Percentiles rank a stretch among this genome's conserved stretches.
phyloP scores from a whole-genome alignment of 140 eudicot species.

The Flaveria floridana region DNA sequence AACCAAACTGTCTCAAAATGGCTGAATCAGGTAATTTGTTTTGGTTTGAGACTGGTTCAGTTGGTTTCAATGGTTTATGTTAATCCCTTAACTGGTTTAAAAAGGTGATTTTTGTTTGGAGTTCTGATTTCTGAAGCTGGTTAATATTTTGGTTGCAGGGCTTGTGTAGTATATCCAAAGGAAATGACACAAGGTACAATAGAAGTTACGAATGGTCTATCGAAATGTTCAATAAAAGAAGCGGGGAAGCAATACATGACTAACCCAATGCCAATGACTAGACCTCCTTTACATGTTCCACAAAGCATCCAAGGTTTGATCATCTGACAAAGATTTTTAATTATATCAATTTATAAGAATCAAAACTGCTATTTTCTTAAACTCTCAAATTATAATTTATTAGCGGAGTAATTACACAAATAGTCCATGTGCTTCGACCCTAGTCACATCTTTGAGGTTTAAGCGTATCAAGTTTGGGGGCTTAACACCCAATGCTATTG shows the following conservation, averaged over 20 bases:
- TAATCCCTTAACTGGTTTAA: neutral
- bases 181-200: slow-evolving; percentile 42
- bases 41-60: too few species aligned
- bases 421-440: too few species aligned
- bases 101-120: neutral
- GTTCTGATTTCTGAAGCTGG: neutral
- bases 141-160: slow-evolving; percentile 40
- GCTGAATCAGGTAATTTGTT: too few species aligned
- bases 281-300: slow-evolving; percentile 75
- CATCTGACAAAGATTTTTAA: neutral
- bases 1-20: neutral
- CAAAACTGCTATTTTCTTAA: neutral
- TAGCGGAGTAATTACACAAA: neutral
- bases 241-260: slow-evolving; percentile 54
- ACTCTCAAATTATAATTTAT: neutral
- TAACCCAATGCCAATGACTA: slow-evolving; percentile 40
- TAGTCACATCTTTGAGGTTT: too few species aligned
- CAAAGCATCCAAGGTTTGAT: slow-evolving; percentile 46
- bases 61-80: neutral
- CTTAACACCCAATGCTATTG: too few species aligned
- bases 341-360: slow-evolving; percentile 2
- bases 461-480: too few species aligned
- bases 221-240: slow-evolving; percentile 57
- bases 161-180: slow-evolving; percentile 54
- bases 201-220: slow-evolving; percentile 51